These are phyloP conservation scores for Russula sp. DNA, from an alignment of 768 basidiomycete species.

Conservation along the genomic window DNA sequence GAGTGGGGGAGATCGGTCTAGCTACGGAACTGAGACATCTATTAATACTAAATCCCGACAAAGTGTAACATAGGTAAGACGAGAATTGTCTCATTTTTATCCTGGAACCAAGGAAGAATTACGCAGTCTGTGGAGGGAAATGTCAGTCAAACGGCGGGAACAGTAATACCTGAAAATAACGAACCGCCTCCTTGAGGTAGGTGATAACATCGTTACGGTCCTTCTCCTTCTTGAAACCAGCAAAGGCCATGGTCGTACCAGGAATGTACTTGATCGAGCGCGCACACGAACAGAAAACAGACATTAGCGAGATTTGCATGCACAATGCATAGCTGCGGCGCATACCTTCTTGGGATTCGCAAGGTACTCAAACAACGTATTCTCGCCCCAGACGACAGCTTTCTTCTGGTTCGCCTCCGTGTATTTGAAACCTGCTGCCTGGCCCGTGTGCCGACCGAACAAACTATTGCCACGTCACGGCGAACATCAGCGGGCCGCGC, in stretches of 20 bases:
- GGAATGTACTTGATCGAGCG: constrained; percentile 73
- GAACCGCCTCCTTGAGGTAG: constrained; percentile 70
- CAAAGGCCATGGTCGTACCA: constrained; percentile 98
- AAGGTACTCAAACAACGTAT: constrained; percentile 93
- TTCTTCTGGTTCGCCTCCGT: constrained; percentile 96
- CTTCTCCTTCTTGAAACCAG: constrained; percentile 98
- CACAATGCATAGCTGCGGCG: constrained; percentile 16
- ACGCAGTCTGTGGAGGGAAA: constrained; percentile 32
- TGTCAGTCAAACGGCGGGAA: neutral
- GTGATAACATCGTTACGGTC: constrained; percentile 94
- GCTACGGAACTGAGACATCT: constrained; percentile 34
- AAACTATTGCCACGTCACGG: constrained; percentile 44
- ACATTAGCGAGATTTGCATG: neutral
- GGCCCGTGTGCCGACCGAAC: constrained; percentile 84
- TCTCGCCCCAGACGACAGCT: constrained; percentile 79
- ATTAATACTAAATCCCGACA: constrained; percentile 38
- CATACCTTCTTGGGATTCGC: constrained; percentile 96
- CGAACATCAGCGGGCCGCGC: constrained; percentile 4
- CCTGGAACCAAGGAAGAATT: constrained; percentile 27
- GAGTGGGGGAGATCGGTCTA: constrained; percentile 22
- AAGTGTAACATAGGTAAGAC: constrained; percentile 31
- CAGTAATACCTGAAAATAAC: constrained; percentile 33
- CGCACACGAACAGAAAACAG: neutral
- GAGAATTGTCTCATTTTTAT: constrained; percentile 19
- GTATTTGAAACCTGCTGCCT: constrained; percentile 83